Base-by-base conservation (phyloP, 2,329 filamentous ascomycete genomes). In the Hymenoscyphus linearis region DNA sequence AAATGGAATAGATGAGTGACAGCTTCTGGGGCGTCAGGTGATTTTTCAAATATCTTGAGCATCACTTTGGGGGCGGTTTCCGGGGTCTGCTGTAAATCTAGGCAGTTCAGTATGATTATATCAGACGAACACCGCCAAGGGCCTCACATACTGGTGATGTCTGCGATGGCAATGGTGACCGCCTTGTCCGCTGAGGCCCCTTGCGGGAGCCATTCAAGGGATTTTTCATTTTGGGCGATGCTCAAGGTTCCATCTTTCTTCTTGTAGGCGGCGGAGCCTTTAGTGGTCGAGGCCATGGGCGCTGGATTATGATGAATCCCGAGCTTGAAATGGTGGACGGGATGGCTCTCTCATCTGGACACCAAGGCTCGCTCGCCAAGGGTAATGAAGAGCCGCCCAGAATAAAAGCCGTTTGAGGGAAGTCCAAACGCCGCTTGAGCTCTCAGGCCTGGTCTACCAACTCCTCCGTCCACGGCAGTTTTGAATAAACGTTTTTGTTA, bases 81-180 rank as follows among this genome's bases (percentile, higher is more conserved):
- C 13, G 95, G 93, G 0, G 95, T 98, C 74, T 98, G 93, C 75
- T 99, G 93, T 55, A 99, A 84, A 77, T 98, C 91, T 95, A 68
- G 56, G 66, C 47, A 68, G 59, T 58, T 53, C 31, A 55, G 52
- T 58, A 47, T 22, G 57, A 25, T 31, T 31, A 7, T 31, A 18
- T 14, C 10, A 59, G 53, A 44, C 2, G 10, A 25, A 13, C 26
- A 64, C 65, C 61, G 65, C 58, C 40, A 22, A 22, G 40, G 27
- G 31, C 16, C 52, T 57, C 54, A 73, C 87, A 73, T 80, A 95
- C 91, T 97, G 57, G 88, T 91, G 71, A 98, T 93, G 69, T 88
- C 88, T 60, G 83, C 77, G 59, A 97, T 83, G 7, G 83, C 76
- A 61, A 98, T 82, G 0, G 85, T 87, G 63, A 97, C 78, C 27